Percentiles rank a stretch among this genome's conserved stretches.
Evolutionary conservation across 331 rosid genomes (phyloP).

Genomic region (Ulmus americana): DNA sequence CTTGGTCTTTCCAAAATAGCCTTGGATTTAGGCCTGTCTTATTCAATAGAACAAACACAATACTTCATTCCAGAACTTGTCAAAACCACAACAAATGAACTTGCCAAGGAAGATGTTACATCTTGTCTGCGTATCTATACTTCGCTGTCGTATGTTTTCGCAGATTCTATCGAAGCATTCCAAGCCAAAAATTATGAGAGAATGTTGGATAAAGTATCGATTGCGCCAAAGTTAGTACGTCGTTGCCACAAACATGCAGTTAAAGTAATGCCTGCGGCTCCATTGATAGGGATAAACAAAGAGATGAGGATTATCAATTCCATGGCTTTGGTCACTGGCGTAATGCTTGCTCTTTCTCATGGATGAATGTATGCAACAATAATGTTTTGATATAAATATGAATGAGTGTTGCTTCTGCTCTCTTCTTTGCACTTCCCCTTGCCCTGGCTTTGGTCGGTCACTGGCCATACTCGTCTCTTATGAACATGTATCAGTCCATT

Average conservation of each 20-base stretch:
- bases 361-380: no score
- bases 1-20: conserved; percentile 23
- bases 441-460: conserved; percentile 3
- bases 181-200: conserved; percentile 10
- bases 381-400: no score
- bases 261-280: neutral
- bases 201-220: neutral
- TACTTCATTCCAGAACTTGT: conserved; percentile 2
- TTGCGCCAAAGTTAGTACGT: no score
- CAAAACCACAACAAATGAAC: neutral
- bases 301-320: conserved; percentile 29
- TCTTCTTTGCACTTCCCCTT: no score
- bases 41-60: conserved; percentile 14
- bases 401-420: no score
- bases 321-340: conserved; percentile 18
- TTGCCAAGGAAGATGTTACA: neutral
- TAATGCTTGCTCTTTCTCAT: neutral
- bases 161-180: neutral
- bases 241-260: no score
- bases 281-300: conserved; percentile 12
- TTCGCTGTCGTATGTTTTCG: conserved; percentile 4
- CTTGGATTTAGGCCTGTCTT: conserved; percentile 12
- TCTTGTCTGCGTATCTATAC: conserved; percentile 15
- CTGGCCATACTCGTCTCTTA: neutral
- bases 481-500: no score